Evolutionary conservation across 768 basidiomycete genomes (phyloP), one percentile per base, ranked within the genome.

Genomic region (Boletus sp.): DNA sequence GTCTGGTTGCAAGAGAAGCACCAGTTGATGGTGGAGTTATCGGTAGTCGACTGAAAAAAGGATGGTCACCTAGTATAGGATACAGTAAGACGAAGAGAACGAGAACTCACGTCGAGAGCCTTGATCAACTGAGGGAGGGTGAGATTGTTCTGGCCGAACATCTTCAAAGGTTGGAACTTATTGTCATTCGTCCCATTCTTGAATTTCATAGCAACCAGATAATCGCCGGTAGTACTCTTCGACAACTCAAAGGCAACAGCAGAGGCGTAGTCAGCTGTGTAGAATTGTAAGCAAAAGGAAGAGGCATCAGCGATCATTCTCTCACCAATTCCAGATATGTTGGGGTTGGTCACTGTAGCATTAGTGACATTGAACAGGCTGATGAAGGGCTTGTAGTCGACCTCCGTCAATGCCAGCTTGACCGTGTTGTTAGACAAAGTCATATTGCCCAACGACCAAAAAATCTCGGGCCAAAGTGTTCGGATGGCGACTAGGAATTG

Each of bases 311-410:
- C 33, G 10, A 39, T 18, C 2, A 17, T 29, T 32, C 78, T 32
- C 87, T 67, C 63, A 90, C 88, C 83, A 56, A 90, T 82, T 47
- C 81, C 89, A 52, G 75, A 70, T 56, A 86, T 69, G 55, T 87
- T 80, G 1, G 87, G 87, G 65, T 83, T 76, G 15, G 80, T 76
- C 53, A 80, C 71, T 39, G 77, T 71, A 55, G 86, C 77, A 51
- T 88, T 89, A 15, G 89, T 86, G 69, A 89, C 83, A 60, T 84
- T 83, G 80, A 95, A 89, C 69, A 94, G 74, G 33, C 89, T 90
- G 67, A 94, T 86, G 79, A 94, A 91, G 11, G 92, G 86, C 73
- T 94, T 92, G 77, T 94, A 94, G 59, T 90, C 89, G 7, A 87
- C 83, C 73, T 87, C 83, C 59, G 89, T 80, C 63, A 92, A 73